Percentiles rank a stretch among this genome's conserved stretches.
phyloP scores from a whole-genome alignment of 1,284 basidiomycete species.

The Inonotus obliquus region DNA sequence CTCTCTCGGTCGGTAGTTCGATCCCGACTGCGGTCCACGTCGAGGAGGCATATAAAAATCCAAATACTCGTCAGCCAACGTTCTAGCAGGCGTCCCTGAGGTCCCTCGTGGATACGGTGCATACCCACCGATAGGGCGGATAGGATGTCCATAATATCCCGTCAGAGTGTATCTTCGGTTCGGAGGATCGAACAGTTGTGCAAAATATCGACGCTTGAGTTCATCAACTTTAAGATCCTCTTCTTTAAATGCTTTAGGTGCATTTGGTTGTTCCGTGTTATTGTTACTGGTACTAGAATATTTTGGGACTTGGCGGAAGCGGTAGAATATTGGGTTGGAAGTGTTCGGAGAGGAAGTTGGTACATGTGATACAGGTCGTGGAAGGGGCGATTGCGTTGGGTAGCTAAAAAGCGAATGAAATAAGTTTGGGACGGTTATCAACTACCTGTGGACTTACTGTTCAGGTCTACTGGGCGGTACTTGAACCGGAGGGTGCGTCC shows the following conservation, averaged over 20 bases:
- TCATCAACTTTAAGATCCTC: not conserved
- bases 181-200: not conserved
- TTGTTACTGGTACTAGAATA: not conserved
- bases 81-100: not conserved
- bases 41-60: constrained; percentile 8
- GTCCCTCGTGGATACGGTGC: not conserved
- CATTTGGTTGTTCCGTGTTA: not conserved
- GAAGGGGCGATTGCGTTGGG: not conserved
- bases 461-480: not conserved
- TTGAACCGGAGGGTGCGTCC: not conserved
- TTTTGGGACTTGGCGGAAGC: not conserved
- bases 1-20: not conserved
- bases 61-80: constrained; percentile 6
- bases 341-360: not conserved
- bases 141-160: not conserved
- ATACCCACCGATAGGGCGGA: not conserved
- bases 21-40: not conserved
- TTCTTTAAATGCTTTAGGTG: not conserved
- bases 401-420: not conserved
- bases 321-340: not conserved
- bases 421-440: not conserved
- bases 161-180: not conserved
- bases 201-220: constrained; percentile 3
- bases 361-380: not conserved
- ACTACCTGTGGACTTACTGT: not conserved